Evolutionary conservation across 805 yeast genomes (phyloP), one percentile per base, ranked within the genome.

Genomic region (Teunomyces gatunensis): DNA sequence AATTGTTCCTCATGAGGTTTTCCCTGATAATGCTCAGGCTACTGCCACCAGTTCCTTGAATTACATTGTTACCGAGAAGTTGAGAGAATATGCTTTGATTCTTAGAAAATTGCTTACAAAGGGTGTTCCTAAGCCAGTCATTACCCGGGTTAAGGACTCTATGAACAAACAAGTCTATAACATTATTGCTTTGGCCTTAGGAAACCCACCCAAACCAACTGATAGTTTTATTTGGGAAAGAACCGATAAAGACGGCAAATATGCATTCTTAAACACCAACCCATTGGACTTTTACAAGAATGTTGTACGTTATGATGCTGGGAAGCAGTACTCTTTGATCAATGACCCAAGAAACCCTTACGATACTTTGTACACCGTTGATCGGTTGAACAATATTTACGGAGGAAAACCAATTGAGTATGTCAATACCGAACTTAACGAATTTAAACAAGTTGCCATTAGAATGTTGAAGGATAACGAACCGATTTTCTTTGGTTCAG

Each of bases 401-500:
- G 87, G 83, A 29, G 89, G 86, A n/a, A 79, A 79, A 54, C 80
- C 79, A 32, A 89, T 88, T 29, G 73, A 78, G 40, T 89, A 89
- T 61, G 75, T 89, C 57, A 89, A 89, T 64, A 73, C 81, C 46
- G 83, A 82, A 36, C 77, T 84, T 49, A 77, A 77, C 13, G 70
- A 70, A 6, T 69, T 89, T 47, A 80, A 89, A 39, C 58, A 74
- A 28, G 74, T 83, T 42, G 87, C 88, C 25, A 80, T 87, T 33
- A 76, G 79, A 57, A 80, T 89, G 68, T 77, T 89, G 60, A 78
- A 84, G 68, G 74, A 73, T 51, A 83, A 87, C 67, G 85, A 85
- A 69, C 85, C 95, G 0, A 88, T 89, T 5, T 89, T 89, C 72
- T 89, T 89, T 60, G 96, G 96, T 10, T 84, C 91, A 13, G 95